Base-by-base conservation (phyloP, 164 flowering plant genomes). In the Dillenia suffruticosa region DNA sequence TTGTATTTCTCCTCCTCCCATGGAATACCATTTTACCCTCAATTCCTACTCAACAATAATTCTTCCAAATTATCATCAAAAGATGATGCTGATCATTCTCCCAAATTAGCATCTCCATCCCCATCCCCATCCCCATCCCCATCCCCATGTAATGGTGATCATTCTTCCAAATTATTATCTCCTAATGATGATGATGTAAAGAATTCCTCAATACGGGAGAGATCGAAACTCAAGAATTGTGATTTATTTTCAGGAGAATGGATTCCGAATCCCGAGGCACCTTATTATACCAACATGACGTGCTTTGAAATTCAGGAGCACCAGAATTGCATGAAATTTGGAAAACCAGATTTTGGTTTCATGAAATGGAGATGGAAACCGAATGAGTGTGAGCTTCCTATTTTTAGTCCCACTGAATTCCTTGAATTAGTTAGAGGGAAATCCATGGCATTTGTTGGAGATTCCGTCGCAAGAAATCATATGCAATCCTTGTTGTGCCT, bases 341-440 rank as follows among this genome's bases (percentile, higher is more conserved):
- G 64, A 17, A 46, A 64, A 47, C 70, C 70, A 1, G 70, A 66
- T 48, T 0, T 22, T 6, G 64, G n/a, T 11, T 66, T 51, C 51
- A 9, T 66, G 70, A 59, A 66, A 44, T 66, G 70, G 70, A 66
- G 48, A 13, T 66, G 70, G 70, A 66, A 66, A 44, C 70, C 70
- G 17, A 64, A 66, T 32, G 59, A 24, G 3, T 66, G 70, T 46
- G 70, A 66, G 70, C 40, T 66, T 43, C 70, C 64, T 7, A 5
- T 66, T 3, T 66, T 66, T 54, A 64, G 60, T 14, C 70, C 70
- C 12, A 5, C 9, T 3, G 40, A 13, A 43, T 66, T 66, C 48
- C 45, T 66, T 62, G 64, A 66, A 44, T 47, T 66, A 7, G 70
- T 66, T 13, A 66, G 64, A 17, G 70, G 70, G 47, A 59, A 59